A percentile compares a stretch with the other conserved stretches of the same genome.
Evolutionary conservation across 306 rosid species (phyloP).

Genomic region (Dalbergia cultrata): DNA sequence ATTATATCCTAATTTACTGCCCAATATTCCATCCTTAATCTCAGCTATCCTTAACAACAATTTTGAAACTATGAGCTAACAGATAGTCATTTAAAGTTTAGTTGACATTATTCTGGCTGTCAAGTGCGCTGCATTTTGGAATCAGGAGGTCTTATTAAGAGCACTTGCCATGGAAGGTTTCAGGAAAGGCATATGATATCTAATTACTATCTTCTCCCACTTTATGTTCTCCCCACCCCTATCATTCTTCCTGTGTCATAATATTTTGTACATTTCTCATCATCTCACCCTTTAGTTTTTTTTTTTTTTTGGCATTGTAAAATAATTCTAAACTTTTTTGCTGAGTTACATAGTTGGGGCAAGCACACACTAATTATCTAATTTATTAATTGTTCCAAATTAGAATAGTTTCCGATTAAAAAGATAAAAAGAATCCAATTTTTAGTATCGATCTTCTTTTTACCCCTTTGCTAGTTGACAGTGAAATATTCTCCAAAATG

Average conservation of each 20-base stretch:
- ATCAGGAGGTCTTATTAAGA: conserved; percentile 25
- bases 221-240: conserved; percentile 19
- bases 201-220: neutral
- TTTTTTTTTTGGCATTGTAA: neutral
- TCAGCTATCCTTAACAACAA: too few species aligned
- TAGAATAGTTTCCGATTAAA: neutral
- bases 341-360: conserved; percentile 15
- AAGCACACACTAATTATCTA: conserved; percentile 14
- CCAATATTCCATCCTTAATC: too few species aligned
- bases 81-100: conserved; percentile 23
- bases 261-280: conserved; percentile 14
- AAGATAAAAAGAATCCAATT: conserved; percentile 8
- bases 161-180: conserved; percentile 32
- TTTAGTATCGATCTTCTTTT: conserved; percentile 15
- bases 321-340: conserved; percentile 18
- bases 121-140: conserved; percentile 28
- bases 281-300: conserved; percentile 29
- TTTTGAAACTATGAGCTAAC: neutral
- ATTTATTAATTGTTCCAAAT: conserved; percentile 11
- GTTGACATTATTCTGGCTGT: conserved; percentile 15
- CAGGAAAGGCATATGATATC: conserved; percentile 31
- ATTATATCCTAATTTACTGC: too few species aligned
- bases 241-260: conserved; percentile 27
- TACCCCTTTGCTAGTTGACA: conserved; percentile 10
- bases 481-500: conserved; percentile 28